Evolutionary conservation across 2,329 filamentous ascomycete species (phyloP).

Genomic region (Talaromyces sp.): DNA sequence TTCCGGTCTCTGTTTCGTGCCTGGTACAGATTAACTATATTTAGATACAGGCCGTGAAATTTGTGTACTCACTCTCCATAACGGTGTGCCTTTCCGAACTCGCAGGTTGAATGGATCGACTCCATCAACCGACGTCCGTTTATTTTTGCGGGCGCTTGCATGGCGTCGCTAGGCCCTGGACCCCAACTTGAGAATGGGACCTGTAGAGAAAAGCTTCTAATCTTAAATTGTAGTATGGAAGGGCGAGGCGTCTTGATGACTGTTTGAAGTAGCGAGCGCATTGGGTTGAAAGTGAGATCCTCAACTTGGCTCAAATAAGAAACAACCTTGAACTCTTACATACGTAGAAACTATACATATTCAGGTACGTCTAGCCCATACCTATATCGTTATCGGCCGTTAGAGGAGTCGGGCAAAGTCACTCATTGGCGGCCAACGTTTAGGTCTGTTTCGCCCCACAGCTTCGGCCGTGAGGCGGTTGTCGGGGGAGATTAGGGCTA

Average conservation of each 20-base stretch:
- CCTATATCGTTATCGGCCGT: not conserved
- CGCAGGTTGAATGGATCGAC: conserved; percentile 1
- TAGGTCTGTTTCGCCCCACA: not conserved
- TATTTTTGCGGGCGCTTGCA: not conserved
- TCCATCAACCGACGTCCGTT: not conserved
- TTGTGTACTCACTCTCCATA: not conserved
- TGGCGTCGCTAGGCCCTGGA: not conserved
- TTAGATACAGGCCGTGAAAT: not conserved
- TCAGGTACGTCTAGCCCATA: not conserved
- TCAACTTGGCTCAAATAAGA: not conserved
- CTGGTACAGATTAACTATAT: not conserved
- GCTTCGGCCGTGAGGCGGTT: not conserved
- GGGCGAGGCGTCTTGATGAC: not conserved
- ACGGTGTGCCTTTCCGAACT: conserved; percentile 6
- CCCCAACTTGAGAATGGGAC: not conserved
- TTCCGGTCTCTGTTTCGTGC: conserved; percentile 55
- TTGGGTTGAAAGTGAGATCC: not conserved
- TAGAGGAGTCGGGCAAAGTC: not conserved
- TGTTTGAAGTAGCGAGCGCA: not conserved
- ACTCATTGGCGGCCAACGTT: not conserved
- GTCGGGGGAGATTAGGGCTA: not conserved
- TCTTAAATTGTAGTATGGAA: not conserved
- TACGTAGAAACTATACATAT: not conserved
- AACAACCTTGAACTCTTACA: not conserved
- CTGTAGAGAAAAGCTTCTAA: not conserved